phyloP scores from a whole-genome alignment of 805 yeast genomes.

The Yarrowia sp. region DNA sequence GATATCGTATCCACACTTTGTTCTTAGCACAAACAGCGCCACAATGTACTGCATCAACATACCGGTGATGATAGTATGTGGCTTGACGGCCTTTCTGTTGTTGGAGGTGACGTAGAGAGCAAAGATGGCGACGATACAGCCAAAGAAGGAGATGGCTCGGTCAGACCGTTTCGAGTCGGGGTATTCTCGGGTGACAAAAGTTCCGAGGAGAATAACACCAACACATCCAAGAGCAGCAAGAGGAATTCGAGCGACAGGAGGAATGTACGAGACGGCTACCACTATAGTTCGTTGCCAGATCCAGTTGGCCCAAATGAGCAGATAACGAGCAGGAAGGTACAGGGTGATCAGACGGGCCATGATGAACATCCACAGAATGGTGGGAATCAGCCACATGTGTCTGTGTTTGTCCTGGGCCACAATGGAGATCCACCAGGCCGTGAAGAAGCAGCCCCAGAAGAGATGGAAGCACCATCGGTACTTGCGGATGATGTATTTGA shows the following conservation, averaged over 20 bases:
- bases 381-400: slow-evolving; percentile 56
- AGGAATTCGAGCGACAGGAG: slow-evolving; percentile 44
- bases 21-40: slow-evolving; percentile 59
- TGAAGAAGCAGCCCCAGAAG: slow-evolving; percentile 43
- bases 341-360: slow-evolving; percentile 52
- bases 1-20: slow-evolving; percentile 56
- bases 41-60: slow-evolving; percentile 57
- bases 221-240: slow-evolving; percentile 47
- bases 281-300: slow-evolving; percentile 37
- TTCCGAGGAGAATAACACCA: slow-evolving; percentile 51
- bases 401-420: slow-evolving; percentile 49
- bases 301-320: slow-evolving; percentile 36
- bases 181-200: slow-evolving; percentile 49
- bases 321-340: slow-evolving; percentile 43
- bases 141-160: slow-evolving; percentile 57
- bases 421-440: slow-evolving; percentile 58
- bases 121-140: slow-evolving; percentile 47
- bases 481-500: slow-evolving; percentile 13
- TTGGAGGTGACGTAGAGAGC: slow-evolving; percentile 47
- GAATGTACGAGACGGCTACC: slow-evolving; percentile 37
- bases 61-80: slow-evolving; percentile 61
- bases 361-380: slow-evolving; percentile 49
- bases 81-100: slow-evolving; percentile 46
- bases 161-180: slow-evolving; percentile 48
- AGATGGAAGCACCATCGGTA: slow-evolving; percentile 31